Evolutionary conservation across 257 asterid species (phyloP).

Genomic region (Jacaranda copaia): DNA sequence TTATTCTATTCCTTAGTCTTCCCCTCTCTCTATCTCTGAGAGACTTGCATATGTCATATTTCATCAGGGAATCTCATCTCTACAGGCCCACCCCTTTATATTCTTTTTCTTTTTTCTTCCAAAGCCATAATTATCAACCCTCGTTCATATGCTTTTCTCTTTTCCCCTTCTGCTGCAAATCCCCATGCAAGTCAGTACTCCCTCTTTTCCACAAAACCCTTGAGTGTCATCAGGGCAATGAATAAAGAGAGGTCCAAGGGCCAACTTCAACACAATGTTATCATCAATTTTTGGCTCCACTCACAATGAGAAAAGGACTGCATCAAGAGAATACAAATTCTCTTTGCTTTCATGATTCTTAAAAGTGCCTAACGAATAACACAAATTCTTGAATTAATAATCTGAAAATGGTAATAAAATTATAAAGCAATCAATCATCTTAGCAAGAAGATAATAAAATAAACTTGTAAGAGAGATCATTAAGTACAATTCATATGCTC

Average conservation of each 20-base stretch:
- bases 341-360: slow-evolving; percentile 38
- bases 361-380: slow-evolving; percentile 37
- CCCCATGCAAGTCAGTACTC: slow-evolving; percentile 46
- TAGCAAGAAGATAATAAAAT: neutral
- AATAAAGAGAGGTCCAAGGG: slow-evolving; percentile 36
- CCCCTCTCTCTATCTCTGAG: slow-evolving; percentile 13
- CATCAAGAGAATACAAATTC: slow-evolving; percentile 38
- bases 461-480: neutral
- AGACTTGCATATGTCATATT: slow-evolving; percentile 43
- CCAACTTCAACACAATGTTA: slow-evolving; percentile 33
- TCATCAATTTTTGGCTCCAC: slow-evolving; percentile 39
- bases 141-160: slow-evolving; percentile 49
- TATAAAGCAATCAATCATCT: neutral
- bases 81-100: slow-evolving; percentile 45
- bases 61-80: slow-evolving; percentile 55
- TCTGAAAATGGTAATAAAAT: slow-evolving; percentile 9
- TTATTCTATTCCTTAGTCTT: slow-evolving; percentile 36
- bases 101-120: slow-evolving; percentile 44
- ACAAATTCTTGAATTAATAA: slow-evolving; percentile 34
- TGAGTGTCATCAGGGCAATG: slow-evolving; percentile 44
- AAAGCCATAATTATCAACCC: slow-evolving; percentile 46
- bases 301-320: slow-evolving; percentile 28
- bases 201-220: slow-evolving; percentile 37
- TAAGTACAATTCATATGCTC: neutral
- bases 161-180: slow-evolving; percentile 48